Conservation (phyloP, 768 basidiomycete genomes). For the Gloeopeniophorella convolvens region DNA sequence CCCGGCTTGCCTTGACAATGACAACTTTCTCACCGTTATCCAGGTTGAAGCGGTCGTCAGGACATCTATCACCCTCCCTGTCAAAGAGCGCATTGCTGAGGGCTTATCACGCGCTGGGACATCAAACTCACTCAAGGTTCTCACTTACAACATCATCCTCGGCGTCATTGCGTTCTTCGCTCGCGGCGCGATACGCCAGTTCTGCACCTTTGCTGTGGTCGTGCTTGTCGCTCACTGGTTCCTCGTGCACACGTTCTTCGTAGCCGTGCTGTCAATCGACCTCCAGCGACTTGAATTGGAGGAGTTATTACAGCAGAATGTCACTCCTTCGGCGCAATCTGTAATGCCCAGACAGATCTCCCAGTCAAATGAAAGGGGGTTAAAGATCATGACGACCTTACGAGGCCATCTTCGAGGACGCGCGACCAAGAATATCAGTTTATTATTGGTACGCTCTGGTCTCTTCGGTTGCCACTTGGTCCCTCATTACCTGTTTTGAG, state of each 20-base stretch:
- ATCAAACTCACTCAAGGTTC: conserved; percentile 87
- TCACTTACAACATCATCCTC: conserved; percentile 77
- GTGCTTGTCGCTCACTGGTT: conserved; percentile 97
- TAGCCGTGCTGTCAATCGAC: conserved; percentile 93
- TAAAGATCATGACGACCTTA: conserved; percentile 34
- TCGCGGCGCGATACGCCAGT: conserved; percentile 80
- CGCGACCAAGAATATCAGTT: conserved; percentile 70
- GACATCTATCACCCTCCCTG: conserved; percentile 80
- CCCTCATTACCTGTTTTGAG: background rate
- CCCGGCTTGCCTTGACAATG: conserved; percentile 9
- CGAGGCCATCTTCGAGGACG: conserved; percentile 55
- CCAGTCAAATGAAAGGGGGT: conserved; percentile 35
- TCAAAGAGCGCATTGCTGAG: conserved; percentile 86
- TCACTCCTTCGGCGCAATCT: conserved; percentile 39
- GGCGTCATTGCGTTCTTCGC: conserved; percentile 69
- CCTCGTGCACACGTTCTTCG: conserved; percentile 91
- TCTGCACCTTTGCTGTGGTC: conserved; percentile 89
- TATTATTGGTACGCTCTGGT: conserved; percentile 54
- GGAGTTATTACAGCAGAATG: conserved; percentile 75
- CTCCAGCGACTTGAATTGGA: conserved; percentile 91
- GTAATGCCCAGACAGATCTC: conserved; percentile 17
- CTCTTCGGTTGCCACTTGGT: background rate
- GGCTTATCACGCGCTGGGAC: conserved; percentile 87
- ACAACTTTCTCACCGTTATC: conserved; percentile 24
- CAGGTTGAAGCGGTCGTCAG: conserved; percentile 80